Evolutionary conservation across 768 basidiomycete species (phyloP).

Genomic region (Naganishia vishniacii): DNA sequence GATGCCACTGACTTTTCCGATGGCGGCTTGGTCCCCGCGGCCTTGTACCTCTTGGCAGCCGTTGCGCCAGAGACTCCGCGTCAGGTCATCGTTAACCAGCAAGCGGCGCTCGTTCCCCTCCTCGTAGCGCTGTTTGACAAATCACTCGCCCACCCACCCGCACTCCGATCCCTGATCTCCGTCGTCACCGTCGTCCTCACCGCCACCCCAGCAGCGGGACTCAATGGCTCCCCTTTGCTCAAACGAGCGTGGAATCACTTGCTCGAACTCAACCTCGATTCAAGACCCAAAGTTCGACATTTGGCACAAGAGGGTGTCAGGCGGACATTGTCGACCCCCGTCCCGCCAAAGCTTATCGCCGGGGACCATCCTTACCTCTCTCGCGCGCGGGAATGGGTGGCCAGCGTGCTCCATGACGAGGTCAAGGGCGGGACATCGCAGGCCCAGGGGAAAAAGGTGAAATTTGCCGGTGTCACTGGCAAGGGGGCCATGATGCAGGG

Average conservation of each 20-base stretch:
- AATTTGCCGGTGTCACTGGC: constrained; percentile 44
- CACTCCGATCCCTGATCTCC: constrained; percentile 74
- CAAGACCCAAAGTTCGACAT: constrained; percentile 87
- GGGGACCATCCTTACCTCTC: constrained; percentile 77
- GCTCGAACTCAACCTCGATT: constrained; percentile 74
- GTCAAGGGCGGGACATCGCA: constrained; percentile 57
- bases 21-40: constrained; percentile 73
- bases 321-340: constrained; percentile 69
- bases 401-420: constrained; percentile 62
- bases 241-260: constrained; percentile 81
- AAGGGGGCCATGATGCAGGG: constrained; percentile 48
- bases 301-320: constrained; percentile 79
- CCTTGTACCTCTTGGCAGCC: constrained; percentile 74
- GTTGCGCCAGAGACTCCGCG: constrained; percentile 69
- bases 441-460: constrained; percentile 58
- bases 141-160: constrained; percentile 59
- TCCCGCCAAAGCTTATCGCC: constrained; percentile 60
- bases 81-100: constrained; percentile 73
- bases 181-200: constrained; percentile 66
- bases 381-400: constrained; percentile 72
- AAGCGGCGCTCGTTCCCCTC: constrained; percentile 64
- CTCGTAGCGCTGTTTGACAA: constrained; percentile 73
- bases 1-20: constrained; percentile 54
- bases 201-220: constrained; percentile 65
- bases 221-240: constrained; percentile 57